Evolutionary conservation across 2,329 filamentous ascomycete genomes (phyloP).

Genomic region (Trichophyton benhamiae): DNA sequence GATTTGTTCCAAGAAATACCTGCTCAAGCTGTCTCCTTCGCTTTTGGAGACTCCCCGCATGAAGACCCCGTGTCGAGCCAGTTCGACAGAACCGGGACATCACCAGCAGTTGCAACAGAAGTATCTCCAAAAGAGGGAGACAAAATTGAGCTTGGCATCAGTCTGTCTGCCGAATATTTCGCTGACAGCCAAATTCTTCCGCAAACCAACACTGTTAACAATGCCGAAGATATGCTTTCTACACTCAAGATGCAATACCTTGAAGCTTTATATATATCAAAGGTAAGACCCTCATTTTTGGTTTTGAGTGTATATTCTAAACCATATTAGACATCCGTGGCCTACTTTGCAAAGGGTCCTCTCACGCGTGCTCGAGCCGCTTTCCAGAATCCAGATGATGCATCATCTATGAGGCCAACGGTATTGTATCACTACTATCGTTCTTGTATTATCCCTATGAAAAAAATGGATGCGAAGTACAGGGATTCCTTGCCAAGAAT

Average conservation of each 20-base stretch:
- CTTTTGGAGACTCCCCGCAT: slow-evolving; percentile 16
- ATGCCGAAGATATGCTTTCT: slow-evolving; percentile 26
- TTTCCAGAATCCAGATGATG: slow-evolving; percentile 21
- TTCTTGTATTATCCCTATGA: slow-evolving; percentile 32
- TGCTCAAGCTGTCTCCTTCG: slow-evolving; percentile 22
- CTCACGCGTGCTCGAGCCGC: slow-evolving; percentile 34
- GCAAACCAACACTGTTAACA: not conserved
- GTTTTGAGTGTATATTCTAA: not conserved
- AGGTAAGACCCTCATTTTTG: slow-evolving; percentile 19
- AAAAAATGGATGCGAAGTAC: slow-evolving; percentile 39
- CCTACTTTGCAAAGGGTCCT: slow-evolving; percentile 41
- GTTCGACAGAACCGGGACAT: not conserved
- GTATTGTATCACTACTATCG: slow-evolving; percentile 30
- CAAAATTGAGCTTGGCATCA: not conserved
- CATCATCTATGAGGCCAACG: slow-evolving; percentile 15
- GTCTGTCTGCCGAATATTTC: not conserved
- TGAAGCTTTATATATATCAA: slow-evolving; percentile 33
- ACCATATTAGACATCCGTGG: slow-evolving; percentile 33
- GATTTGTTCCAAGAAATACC: slow-evolving; percentile 14
- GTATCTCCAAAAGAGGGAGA: not conserved
- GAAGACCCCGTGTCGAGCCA: not conserved
- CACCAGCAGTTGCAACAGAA: not conserved
- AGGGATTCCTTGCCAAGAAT: slow-evolving; percentile 32
- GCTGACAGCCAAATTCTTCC: not conserved
- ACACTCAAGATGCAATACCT: slow-evolving; percentile 30